Conservation (phyloP, 192 early-diverging fungal species). For the Linderina pennispora region DNA sequence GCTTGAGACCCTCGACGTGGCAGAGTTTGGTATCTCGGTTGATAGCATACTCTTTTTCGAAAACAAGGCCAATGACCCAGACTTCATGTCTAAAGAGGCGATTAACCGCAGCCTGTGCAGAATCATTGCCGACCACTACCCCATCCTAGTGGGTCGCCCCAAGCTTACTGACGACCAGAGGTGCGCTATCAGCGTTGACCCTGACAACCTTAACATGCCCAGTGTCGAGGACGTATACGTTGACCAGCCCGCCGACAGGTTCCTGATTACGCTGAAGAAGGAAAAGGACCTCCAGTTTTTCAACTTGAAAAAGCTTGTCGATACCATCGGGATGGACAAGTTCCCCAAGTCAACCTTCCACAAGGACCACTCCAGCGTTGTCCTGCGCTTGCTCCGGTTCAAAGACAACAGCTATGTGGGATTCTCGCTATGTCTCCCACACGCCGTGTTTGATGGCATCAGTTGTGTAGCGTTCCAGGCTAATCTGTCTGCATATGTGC, state of each 20-base stretch:
- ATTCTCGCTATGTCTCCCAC: conserved; percentile 23
- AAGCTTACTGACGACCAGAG: conserved; percentile 15
- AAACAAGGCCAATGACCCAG: not conserved
- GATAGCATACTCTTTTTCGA: conserved; percentile 31
- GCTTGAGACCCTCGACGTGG: conserved; percentile 28
- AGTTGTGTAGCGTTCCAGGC: conserved; percentile 14
- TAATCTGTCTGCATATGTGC: conserved; percentile 33
- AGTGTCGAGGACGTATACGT: conserved; percentile 23
- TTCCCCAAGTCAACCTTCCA: conserved; percentile 27
- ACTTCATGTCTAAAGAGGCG: conserved; percentile 27
- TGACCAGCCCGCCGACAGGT: conserved; percentile 19
- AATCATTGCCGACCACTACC: conserved; percentile 38
- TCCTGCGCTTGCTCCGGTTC: conserved; percentile 31
- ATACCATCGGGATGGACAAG: conserved; percentile 9
- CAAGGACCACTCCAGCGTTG: conserved; percentile 13
- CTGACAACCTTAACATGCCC: conserved; percentile 25
- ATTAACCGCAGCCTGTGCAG: conserved; percentile 19
- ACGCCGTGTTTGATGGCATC: conserved; percentile 33
- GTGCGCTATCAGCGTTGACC: conserved; percentile 21
- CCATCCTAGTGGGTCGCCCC: conserved; percentile 26
- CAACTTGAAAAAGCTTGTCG: conserved; percentile 26
- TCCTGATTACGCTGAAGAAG: conserved; percentile 3
- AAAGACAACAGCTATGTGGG: conserved; percentile 22
- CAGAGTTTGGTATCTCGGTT: conserved; percentile 15
- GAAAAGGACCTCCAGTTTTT: conserved; percentile 13